phyloP scores from a whole-genome alignment of 129 eudicot genomes.

The Arctium minus region DNA sequence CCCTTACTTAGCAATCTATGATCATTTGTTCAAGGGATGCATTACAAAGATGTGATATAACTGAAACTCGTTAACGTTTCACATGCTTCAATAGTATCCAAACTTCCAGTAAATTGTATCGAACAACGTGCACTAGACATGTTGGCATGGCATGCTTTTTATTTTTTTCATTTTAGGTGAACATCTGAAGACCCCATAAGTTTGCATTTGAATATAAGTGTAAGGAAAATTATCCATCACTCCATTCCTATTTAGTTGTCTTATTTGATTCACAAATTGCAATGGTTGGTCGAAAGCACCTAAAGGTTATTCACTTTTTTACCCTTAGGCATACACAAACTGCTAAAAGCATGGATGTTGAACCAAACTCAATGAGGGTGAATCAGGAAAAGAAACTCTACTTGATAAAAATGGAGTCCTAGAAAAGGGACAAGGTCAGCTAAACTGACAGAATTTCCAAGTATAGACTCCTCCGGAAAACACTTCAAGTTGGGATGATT shows the following conservation, averaged over 20 bases:
- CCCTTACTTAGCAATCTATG: neutral
- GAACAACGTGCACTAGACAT: neutral
- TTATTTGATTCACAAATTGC: neutral
- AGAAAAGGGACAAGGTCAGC: neutral
- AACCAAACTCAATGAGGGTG: neutral
- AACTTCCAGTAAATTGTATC: neutral
- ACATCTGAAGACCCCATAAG: neutral
- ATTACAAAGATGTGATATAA: neutral
- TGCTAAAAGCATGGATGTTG: neutral
- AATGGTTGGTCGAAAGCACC: neutral
- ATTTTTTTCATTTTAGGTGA: neutral
- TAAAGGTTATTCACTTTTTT: neutral
- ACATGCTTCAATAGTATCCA: neutral
- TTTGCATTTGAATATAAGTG: neutral
- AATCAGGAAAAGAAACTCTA: neutral
- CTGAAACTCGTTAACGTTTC: neutral
- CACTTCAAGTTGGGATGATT: neutral
- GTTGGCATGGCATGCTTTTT: neutral
- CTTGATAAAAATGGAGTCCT: neutral
- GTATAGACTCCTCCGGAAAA: too few relatives aligned
- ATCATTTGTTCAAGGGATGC: neutral
- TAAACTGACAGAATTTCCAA: too few relatives aligned
- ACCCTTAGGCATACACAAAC: neutral
- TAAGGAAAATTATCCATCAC: neutral
- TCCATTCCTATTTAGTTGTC: neutral